Conservation (phyloP, 2,329 filamentous ascomycete species). For the Diaporthe sp. region DNA sequence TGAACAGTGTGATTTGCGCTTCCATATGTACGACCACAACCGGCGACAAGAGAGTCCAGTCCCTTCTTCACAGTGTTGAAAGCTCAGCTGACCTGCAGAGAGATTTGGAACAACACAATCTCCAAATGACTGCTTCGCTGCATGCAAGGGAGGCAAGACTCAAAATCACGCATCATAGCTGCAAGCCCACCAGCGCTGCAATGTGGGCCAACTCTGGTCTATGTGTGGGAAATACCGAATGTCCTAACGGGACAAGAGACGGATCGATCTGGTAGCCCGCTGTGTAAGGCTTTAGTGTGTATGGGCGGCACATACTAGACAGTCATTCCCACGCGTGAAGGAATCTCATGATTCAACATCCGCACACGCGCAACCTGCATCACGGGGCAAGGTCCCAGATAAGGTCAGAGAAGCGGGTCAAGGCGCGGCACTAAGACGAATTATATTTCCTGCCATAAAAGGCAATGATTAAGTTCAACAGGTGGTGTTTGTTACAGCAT, state of each 20-base stretch:
- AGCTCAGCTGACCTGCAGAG: not conserved
- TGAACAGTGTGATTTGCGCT: not conserved
- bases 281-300: no score
- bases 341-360: not conserved
- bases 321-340: not conserved
- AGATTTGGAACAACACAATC: not conserved
- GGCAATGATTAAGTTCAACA: conserved; percentile 5
- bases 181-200: conserved; percentile 31
- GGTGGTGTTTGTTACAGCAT: not conserved
- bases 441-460: conserved; percentile 4
- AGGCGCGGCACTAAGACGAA: not conserved
- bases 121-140: no score
- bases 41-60: not conserved
- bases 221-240: no score
- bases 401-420: not conserved
- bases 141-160: not conserved
- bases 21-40: no score
- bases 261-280: no score
- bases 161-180: not conserved
- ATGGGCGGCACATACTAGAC: no score
- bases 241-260: no score
- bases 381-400: not conserved
- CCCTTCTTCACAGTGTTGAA: not conserved
- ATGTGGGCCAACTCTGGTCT: conserved; percentile 40
- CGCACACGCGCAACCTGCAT: not conserved